Evolutionary conservation across 2,329 filamentous ascomycete genomes (phyloP), one percentile per base, ranked within the genome.

Genomic region (Aspergillus quadricinctus): DNA sequence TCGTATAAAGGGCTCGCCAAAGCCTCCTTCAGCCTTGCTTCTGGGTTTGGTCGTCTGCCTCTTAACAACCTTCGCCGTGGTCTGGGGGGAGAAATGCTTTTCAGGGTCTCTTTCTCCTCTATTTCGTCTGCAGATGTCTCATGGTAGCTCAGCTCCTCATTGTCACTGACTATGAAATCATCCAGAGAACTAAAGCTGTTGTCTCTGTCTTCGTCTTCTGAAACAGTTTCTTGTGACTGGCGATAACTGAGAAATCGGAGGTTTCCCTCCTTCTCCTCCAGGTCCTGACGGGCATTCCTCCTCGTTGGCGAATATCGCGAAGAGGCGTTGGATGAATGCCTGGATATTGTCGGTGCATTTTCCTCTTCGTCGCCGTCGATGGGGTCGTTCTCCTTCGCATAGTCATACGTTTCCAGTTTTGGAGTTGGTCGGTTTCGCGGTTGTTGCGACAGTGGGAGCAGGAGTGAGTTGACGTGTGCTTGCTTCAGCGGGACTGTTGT

Each of bases 101-200:
- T 57, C 3, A 56, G 37, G 46, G 57, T 45, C 21, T 62, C 59
- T 55, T 67, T 61, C 14, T 69, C 61, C 31, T 69, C 65, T 55
- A 64, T 63, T 52, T 72, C 72, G 49, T 62, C 57, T 29, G 65
- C 67, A 8, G 69, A 67, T 51, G 64, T 66, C 50, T 72, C 70
- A 57, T 70, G 61, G 31, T 65, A 73, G 55, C 72, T 75, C 25
- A 67, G 54, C 50, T 74, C 68, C 11, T 75, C 72, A 65, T 74
- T 68, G 60, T 75, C 72, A 50, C 71, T 72, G 57, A 75, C 70
- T 61, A 77, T 71, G 52, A 76, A 77, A 52, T 70, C 73, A 28
- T 75, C 71, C 35, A 76, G 60, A 45, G 73, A 77, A 56, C 73
- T 64, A 49, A 69, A 70, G 50, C 68, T 68, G 62, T 72, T 68